A percentile compares a stretch with the other conserved stretches of the same genome.
These are phyloP conservation scores for Spiromastix sp. DNA, from an alignment of 2,329 filamentous ascomycete species.

Conservation along the genomic window DNA sequence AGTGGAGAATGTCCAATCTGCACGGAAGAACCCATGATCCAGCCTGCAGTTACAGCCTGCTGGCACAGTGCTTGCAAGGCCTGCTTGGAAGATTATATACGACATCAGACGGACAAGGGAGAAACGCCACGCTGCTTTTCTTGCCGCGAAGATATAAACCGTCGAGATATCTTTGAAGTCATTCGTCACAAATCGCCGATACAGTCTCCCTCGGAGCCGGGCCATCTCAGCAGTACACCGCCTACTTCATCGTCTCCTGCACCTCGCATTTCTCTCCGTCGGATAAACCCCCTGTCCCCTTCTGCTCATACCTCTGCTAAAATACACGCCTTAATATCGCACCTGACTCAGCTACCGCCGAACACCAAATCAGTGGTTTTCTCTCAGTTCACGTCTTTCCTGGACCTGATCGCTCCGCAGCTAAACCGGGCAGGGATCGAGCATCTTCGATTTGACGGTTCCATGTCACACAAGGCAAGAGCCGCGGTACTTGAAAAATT, in stretches of 20 bases:
- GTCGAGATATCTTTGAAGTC: conserved; percentile 84
- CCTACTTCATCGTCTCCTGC: conserved; percentile 22
- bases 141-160: conserved; percentile 73
- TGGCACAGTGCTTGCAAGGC: conserved; percentile 97
- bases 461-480: conserved; percentile 76
- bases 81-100: conserved; percentile 82
- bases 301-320: conserved; percentile 61
- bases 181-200: conserved; percentile 51
- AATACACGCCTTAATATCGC: conserved; percentile 65
- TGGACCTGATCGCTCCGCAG: conserved; percentile 79
- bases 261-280: conserved; percentile 49
- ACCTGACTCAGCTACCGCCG: conserved; percentile 62
- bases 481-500: conserved; percentile 71
- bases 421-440: conserved; percentile 61
- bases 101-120: conserved; percentile 69
- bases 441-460: conserved; percentile 82
- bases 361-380: conserved; percentile 84
- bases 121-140: conserved; percentile 77
- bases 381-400: conserved; percentile 93
- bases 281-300: conserved; percentile 53
- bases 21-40: conserved; percentile 88
- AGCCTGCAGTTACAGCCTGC: conserved; percentile 88
- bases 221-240: conserved; percentile 32
- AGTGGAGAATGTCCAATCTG: conserved; percentile 90
- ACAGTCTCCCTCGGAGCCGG: conserved; percentile 34